A percentile compares a stretch with the other conserved stretches of the same genome.
These are phyloP conservation scores for Musa troglodytarum DNA, from an alignment of 176 grass and related monocot genomes.

Conservation along the genomic window DNA sequence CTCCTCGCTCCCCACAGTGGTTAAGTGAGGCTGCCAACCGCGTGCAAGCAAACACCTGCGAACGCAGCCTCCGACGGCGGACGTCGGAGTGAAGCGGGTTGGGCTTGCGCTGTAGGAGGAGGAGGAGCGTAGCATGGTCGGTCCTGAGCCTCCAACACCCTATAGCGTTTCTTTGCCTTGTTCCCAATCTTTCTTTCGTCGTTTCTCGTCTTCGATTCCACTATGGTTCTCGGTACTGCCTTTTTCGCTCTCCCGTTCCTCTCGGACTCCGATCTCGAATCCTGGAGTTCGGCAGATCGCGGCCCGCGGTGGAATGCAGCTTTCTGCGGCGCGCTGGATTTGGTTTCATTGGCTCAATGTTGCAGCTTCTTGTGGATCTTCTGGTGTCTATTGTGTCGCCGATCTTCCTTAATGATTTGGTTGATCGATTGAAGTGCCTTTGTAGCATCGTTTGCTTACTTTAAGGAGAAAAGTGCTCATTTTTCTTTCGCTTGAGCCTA, in stretches of 20 bases:
- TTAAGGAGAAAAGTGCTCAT: background rate
- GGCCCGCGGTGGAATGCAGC: background rate
- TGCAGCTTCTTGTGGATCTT: background rate
- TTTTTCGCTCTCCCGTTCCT: background rate
- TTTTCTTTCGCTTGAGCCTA: background rate
- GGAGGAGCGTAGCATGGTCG: too few relatives aligned
- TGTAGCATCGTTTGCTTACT: background rate
- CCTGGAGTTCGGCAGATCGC: conserved; percentile 7
- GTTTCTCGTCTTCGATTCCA: background rate
- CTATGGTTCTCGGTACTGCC: background rate
- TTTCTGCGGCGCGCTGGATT: background rate
- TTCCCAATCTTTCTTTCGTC: background rate
- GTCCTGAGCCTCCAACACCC: background rate
- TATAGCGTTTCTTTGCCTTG: background rate
- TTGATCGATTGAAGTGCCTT: conserved; percentile 7
- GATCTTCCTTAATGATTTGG: background rate
- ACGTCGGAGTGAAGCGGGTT: too few relatives aligned
- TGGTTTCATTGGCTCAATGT: background rate
- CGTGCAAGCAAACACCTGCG: background rate
- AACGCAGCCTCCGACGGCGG: background rate
- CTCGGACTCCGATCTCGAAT: conserved; percentile 2
- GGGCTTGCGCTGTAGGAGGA: too few relatives aligned
- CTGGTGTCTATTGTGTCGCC: background rate
- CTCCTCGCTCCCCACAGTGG: background rate
- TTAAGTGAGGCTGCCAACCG: background rate